Base-by-base conservation (phyloP, 2,329 filamentous ascomycete genomes). In the Sporothrix dimorphospora region DNA sequence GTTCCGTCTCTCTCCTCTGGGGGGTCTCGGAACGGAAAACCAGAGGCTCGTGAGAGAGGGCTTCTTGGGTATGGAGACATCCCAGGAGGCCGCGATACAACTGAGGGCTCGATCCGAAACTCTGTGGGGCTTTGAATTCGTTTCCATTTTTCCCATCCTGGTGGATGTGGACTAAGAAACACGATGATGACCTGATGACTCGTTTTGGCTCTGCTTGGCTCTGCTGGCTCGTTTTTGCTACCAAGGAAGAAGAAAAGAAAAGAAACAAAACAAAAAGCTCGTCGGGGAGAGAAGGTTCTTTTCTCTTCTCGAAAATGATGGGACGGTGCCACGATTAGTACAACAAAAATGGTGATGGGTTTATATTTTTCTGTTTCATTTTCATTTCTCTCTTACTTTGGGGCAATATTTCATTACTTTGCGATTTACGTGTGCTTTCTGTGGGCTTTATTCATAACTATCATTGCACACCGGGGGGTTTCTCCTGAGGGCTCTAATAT, bases 11-110 rank as follows among this genome's bases (percentile, higher is more conserved):
- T 47, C n/a, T 34, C 34, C 42, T 7, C 57, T 4, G 21, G 21
- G 21, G 16, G 57, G 30, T 21, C n/a, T 4, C 27, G 12, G 49
- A 19, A 6, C 51, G 40, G 34, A 19, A 51, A 4, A 40, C 42
- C 9, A 55, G 63, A 71, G n/a, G 57, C 63, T 68, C 49, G 65
- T 57, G 71, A 71, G 73, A 57, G 38, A 63, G 63, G 70, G 27
- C 19, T 30, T 40, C 38, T 16, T 68, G 47, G 72, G 66, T 7
- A 30, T 57, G 19, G 40, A 34, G 21, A 11, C 27, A 6, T 47
- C 42, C 24, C 34, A 34, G 34, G 53, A 53, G 81, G 81, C 82
- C 81, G 79, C 81, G 83, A 85, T 85, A 82, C 81, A 87, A 85
- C 85, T 86, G 85, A 70, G 72, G 72, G 70, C 72, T 73, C 72